Base-by-base conservation (phyloP, 2,329 filamentous ascomycete genomes). In the Elsinoe necatrix region DNA sequence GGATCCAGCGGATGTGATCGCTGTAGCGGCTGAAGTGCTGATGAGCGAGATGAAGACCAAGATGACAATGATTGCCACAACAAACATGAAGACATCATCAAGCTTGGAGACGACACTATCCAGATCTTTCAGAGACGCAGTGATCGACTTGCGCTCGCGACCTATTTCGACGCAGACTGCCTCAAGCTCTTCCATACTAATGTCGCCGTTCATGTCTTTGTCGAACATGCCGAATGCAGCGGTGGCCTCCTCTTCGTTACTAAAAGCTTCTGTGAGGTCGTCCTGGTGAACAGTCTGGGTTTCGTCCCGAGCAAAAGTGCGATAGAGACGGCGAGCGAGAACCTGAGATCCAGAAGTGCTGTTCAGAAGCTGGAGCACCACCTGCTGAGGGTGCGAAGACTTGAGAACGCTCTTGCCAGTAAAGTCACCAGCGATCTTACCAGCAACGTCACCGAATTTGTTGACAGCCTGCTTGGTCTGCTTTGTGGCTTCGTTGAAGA, bases 181-280 rank as follows among this genome's bases (percentile, higher is more conserved):
- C 70, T 96, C 91, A 20, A 97, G 80, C 68, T 96, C 92, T 65
- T 95, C 89, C 81, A 95, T 90, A 0, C 88, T 95, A 51, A 96
- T 95, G 66, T 97, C 92, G 3, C 91, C 92, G 61, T 97, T 97
- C 75, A 96, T 82, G 65, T 97, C 92, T 67, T 93, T 95, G 73
- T 97, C 92, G 63, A 96, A 96, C 77, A 96, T 91, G 63, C 79
- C 77, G 65, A 97, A 96, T 0, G 91, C 91, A 2, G 87, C 87
- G 55, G 93, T 86, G 0, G 90, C 89, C 67, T 96, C 92, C 12
- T 96, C 91, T 16, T 85, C 80, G 21, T 85, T 87, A 8, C 86
- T 80, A 64, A 95, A 96, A 0, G 88, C 90, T 9, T 80, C 75
- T 60, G 83, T 84, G 55, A 97, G 72, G 65, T 96, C 91, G 7